Base-by-base conservation (phyloP, 176 grass and related monocot genomes). In the Carex scoparia region DNA sequence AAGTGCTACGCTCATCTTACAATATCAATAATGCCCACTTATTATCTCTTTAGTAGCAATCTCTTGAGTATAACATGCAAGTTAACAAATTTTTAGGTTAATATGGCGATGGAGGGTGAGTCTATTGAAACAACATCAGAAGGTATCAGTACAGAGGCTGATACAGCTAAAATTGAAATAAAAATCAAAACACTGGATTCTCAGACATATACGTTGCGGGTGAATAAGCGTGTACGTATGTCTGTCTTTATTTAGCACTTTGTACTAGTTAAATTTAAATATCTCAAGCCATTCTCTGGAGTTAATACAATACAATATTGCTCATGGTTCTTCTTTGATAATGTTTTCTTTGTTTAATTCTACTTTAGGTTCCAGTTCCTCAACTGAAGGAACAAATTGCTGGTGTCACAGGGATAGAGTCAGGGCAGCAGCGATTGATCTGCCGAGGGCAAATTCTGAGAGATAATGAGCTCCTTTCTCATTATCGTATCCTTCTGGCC, bases 171-270 rank as follows among this genome's bases (percentile, higher is more conserved):
- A 67, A 91, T 99, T 0, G 93, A 94, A 86, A 99, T 99, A 84
- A 95, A 99, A 87, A 94, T 99, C 64, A 99, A 99, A 88, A 99
- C 96, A 4, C 89, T 99, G 91, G 96, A 95, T 94, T 99, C 93
- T 75, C 91, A 94, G 54, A 99, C 91, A 51, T 94, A 99, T 88
- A 92, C 81, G 88, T 84, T 99, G 79, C 96, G 88, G 0, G 96
- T 99, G 38, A 91, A 99, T 66, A 99, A 99, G 86, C 86, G 88
- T 85, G 96, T 99, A 95, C 89, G 93, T 89, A 72, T 55, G 86
- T 89, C 15, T 18, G 58, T n/a, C 7, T 80, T 83, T 67, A 8
- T 48, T 77, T 61, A 57, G 53, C 51, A 16, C 13, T 78, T 78
- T 56, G 13, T 27, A 27, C 42, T 18, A 49, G 4, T 49, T 27